These are phyloP conservation scores for Phytophthora palmivora DNA, from an alignment of 352 stramenopile genomes.

Conservation along the genomic window DNA sequence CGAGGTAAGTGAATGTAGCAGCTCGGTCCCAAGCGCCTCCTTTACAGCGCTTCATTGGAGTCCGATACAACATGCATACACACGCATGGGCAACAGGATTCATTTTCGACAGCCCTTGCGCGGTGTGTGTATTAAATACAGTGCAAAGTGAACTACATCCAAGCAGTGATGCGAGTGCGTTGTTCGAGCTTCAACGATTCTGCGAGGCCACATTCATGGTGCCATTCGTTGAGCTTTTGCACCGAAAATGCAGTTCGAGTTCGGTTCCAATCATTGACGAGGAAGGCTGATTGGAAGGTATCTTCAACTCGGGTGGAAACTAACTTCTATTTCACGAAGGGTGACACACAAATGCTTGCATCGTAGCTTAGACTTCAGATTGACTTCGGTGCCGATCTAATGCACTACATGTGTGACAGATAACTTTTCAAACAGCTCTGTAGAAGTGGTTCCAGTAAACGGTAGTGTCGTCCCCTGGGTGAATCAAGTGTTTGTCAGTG, in stretches of 20 bases:
- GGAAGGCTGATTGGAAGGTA: constrained; percentile 5
- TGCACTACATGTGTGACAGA: background rate
- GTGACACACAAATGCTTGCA: too few relatives aligned
- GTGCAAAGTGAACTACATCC: background rate
- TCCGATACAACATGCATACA: too few relatives aligned
- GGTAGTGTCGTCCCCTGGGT: background rate
- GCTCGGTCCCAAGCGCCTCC: background rate
- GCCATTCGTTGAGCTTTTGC: constrained; percentile 14
- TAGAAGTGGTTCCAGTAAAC: background rate
- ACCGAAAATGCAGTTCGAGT: constrained; percentile 6
- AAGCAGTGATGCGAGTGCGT: background rate
- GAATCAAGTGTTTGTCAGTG: too few relatives aligned
- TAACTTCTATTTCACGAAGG: too few relatives aligned
- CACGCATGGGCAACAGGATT: too few relatives aligned
- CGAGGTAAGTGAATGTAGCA: background rate
- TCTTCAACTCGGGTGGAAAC: background rate
- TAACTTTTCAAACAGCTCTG: background rate
- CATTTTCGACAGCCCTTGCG: too few relatives aligned
- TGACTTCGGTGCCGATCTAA: too few relatives aligned
- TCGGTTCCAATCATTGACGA: background rate
- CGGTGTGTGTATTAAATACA: too few relatives aligned
- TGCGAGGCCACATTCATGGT: background rate
- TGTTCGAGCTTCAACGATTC: constrained; percentile 18
- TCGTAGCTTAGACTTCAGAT: too few relatives aligned
- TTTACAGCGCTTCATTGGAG: constrained; percentile 10